Base-by-base conservation (phyloP, 108 stramenopile genomes). In the Epithemia pelagica region DNA sequence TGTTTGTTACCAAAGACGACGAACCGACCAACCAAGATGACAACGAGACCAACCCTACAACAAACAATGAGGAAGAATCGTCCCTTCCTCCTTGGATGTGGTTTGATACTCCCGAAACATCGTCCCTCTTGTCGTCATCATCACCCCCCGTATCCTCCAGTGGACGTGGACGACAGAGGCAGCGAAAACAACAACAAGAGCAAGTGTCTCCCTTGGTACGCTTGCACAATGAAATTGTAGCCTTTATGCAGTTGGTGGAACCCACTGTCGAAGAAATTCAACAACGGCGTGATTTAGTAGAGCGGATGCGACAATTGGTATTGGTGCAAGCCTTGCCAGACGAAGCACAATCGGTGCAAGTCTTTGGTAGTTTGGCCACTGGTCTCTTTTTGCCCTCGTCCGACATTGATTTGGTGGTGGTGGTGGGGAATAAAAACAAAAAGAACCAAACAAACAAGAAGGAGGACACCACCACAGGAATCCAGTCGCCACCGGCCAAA, bases 221-320 rank as follows among this genome's bases (percentile, higher is more conserved):
- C 5, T 73, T 99, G 30, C 98, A 99, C 82, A 95, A 98, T 76
- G 98, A 99, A 80, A 92, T 99, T 54, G 86, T 98, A 1, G 81
- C 85, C 8, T 96, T 99, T 71, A 86, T 88, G 32, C 73, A 82
- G 32, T 61, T 97, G 52, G 93, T 97, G 82, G 76, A 80, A 66
- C 95, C 96, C 10, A 85, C 77, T 0, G 31, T 54, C 30, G 79
- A 77, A 3, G 95, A 96, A 80, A 70, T 84, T 62, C 22, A 73
- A 62, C 26, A 68, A 54, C 78, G 95, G 26, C 62, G 86, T 15
- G 69, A 51, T 1, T 64, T 91, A 46, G 72, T 95, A 0, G 58
- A 68, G 10, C 68, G 76, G 32, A 69, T 96, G 23, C 76, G 67
- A 0, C 25, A 52, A 0, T 66, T 96, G 58, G 37, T 46, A 46